Conservation (phyloP, 192 early-diverging fungal species). For the Podila verticillata region DNA sequence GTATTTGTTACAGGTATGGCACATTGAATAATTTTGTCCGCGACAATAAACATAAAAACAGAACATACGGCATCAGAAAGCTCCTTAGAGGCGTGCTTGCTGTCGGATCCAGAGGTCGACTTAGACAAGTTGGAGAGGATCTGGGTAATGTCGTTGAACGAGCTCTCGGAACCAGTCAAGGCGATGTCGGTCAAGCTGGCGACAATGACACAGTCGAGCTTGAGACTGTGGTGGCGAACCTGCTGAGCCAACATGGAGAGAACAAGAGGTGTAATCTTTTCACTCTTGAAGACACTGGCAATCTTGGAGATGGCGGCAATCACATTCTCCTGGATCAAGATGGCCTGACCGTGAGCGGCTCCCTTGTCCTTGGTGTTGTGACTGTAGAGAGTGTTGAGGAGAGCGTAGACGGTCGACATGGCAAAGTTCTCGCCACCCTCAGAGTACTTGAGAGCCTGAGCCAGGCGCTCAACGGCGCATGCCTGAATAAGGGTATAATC, state of each 20-base stretch:
- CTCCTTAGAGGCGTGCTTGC: conserved; percentile 50
- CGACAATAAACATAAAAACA: neutral
- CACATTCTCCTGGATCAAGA: conserved; percentile 59
- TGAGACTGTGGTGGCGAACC: conserved; percentile 60
- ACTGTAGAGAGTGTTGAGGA: conserved; percentile 28
- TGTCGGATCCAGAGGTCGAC: conserved; percentile 54
- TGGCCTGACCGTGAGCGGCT: conserved; percentile 10
- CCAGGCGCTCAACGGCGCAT: conserved; percentile 60
- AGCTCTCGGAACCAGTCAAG: conserved; percentile 57
- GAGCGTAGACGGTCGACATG: conserved; percentile 39
- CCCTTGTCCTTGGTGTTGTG: conserved; percentile 26
- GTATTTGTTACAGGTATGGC: neutral
- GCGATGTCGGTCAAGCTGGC: conserved; percentile 71
- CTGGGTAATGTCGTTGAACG: conserved; percentile 70
- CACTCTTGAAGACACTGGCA: conserved; percentile 62
- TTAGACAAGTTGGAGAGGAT: conserved; percentile 59
- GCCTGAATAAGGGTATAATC: conserved; percentile 51
- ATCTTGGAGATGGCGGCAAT: conserved; percentile 64
- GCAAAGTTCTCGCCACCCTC: conserved; percentile 36
- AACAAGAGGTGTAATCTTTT: conserved; percentile 67
- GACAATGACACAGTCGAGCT: conserved; percentile 62
- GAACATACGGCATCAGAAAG: conserved; percentile 59
- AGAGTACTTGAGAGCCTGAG: conserved; percentile 59
- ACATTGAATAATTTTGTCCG: neutral
- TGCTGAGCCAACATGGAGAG: conserved; percentile 74